These are phyloP conservation scores for Lyophyllum semitale DNA, from an alignment of 768 basidiomycete species.

Conservation along the genomic window DNA sequence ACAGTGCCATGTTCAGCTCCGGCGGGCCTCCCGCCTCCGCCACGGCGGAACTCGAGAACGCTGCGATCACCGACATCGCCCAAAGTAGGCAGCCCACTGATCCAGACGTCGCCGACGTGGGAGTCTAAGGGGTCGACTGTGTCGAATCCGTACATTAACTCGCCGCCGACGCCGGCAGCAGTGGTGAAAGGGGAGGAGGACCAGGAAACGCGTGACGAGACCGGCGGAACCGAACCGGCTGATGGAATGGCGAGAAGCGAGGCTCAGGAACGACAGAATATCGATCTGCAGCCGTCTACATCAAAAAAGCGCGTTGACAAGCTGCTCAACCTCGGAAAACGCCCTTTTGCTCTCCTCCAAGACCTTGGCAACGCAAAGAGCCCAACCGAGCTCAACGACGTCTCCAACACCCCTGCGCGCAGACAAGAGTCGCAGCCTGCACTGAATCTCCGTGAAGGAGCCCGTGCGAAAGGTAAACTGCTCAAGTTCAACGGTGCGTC, in stretches of 20 bases:
- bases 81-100: conserved; percentile 12
- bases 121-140: conserved; percentile 7
- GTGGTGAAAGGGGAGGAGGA: conserved; percentile 10
- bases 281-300: conserved; percentile 6
- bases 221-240: conserved; percentile 6
- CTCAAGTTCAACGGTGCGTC: conserved; percentile 14
- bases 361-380: conserved; percentile 6
- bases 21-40: conserved; percentile 62
- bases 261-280: conserved; percentile 4
- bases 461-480: conserved; percentile 18
- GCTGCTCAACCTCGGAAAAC: conserved; percentile 17
- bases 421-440: neutral
- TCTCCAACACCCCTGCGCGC: conserved; percentile 5
- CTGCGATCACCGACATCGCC: conserved; percentile 20
- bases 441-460: conserved; percentile 15
- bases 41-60: conserved; percentile 26
- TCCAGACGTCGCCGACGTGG: conserved; percentile 6
- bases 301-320: conserved; percentile 15
- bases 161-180: conserved; percentile 31
- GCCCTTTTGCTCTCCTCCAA: conserved; percentile 12
- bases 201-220: conserved; percentile 9
- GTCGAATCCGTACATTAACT: conserved; percentile 50
- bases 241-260: conserved; percentile 6
- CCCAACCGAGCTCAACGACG: conserved; percentile 9
- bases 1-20: conserved; percentile 11